phyloP scores from a whole-genome alignment of 192 early-diverging fungal species.

The Podila epigama region DNA sequence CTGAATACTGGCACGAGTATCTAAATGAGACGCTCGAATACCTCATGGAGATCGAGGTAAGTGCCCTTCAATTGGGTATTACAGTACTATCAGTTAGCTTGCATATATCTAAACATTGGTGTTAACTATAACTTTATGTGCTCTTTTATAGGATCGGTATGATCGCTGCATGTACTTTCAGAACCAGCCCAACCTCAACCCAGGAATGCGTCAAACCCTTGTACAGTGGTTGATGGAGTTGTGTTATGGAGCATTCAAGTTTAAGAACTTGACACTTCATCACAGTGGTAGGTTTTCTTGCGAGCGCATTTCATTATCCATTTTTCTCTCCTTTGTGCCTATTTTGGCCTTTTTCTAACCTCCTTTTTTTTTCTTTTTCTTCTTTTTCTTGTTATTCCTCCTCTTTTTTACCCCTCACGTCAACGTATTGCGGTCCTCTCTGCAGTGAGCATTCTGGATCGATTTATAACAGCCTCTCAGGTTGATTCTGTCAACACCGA shows the following conservation, averaged over 20 bases:
- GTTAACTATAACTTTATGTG: background rate
- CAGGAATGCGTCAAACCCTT: slow-evolving; percentile 8
- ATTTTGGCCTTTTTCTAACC: background rate
- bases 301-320: background rate
- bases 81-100: background rate
- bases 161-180: slow-evolving; percentile 25
- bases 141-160: slow-evolving; percentile 15
- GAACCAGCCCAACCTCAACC: background rate
- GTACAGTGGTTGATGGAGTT: slow-evolving; percentile 29
- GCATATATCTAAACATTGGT: background rate
- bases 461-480: slow-evolving; percentile 3
- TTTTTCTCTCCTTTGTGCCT: background rate
- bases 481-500: background rate
- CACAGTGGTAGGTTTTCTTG: slow-evolving; percentile 8
- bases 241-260: slow-evolving; percentile 13
- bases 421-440: background rate
- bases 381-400: too few relatives aligned
- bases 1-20: slow-evolving; percentile 37
- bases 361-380: background rate
- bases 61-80: too few relatives aligned
- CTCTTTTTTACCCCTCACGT: background rate
- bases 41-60: slow-evolving; percentile 27
- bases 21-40: slow-evolving; percentile 38
- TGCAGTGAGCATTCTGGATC: slow-evolving; percentile 33
- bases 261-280: slow-evolving; percentile 18